These are phyloP conservation scores for Boletus albobrunnescens DNA, from an alignment of 1,284 basidiomycete genomes.

Conservation along the genomic window DNA sequence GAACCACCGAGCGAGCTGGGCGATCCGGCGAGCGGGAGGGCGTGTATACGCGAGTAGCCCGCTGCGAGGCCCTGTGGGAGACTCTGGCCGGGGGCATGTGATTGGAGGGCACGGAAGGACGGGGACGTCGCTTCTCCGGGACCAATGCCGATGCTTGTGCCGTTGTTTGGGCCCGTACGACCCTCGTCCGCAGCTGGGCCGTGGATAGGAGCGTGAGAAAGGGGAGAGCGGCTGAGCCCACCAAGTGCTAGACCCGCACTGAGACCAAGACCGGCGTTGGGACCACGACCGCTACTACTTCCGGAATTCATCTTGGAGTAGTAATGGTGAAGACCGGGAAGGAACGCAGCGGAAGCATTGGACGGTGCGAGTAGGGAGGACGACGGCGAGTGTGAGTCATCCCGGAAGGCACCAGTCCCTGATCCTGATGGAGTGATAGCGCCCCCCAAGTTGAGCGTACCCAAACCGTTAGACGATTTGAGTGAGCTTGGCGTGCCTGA, in stretches of 20 bases:
- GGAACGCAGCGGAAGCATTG: slow-evolving; percentile 76
- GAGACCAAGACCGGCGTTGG: slow-evolving; percentile 23
- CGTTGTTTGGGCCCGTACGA: slow-evolving; percentile 28
- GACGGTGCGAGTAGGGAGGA: slow-evolving; percentile 51
- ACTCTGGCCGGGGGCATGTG: slow-evolving; percentile 81
- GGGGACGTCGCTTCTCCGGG: slow-evolving; percentile 50
- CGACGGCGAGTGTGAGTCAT: slow-evolving; percentile 39
- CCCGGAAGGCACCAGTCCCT: slow-evolving; percentile 27
- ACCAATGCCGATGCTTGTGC: slow-evolving; percentile 24
- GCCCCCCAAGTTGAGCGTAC: slow-evolving; percentile 20
- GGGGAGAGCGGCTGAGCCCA: slow-evolving; percentile 30
- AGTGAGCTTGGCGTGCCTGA: slow-evolving; percentile 47
- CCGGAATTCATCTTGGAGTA: slow-evolving; percentile 49
- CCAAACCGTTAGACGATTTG: slow-evolving; percentile 41
- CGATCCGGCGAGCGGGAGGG: slow-evolving; percentile 52
- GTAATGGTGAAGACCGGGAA: slow-evolving; percentile 61
- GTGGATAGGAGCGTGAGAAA: slow-evolving; percentile 27
- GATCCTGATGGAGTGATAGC: slow-evolving; percentile 9
- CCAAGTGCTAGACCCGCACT: slow-evolving; percentile 25
- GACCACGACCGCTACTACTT: slow-evolving; percentile 17
- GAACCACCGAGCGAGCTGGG: slow-evolving; percentile 30
- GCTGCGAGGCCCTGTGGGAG: slow-evolving; percentile 86
- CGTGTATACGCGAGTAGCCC: slow-evolving; percentile 80
- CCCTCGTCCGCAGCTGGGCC: slow-evolving; percentile 35
- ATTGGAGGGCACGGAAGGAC: slow-evolving; percentile 62